A percentile compares a stretch with the other conserved stretches of the same genome.
These are phyloP conservation scores for Silene vulgaris DNA, from an alignment of 179 eudicot species.

Conservation along the genomic window DNA sequence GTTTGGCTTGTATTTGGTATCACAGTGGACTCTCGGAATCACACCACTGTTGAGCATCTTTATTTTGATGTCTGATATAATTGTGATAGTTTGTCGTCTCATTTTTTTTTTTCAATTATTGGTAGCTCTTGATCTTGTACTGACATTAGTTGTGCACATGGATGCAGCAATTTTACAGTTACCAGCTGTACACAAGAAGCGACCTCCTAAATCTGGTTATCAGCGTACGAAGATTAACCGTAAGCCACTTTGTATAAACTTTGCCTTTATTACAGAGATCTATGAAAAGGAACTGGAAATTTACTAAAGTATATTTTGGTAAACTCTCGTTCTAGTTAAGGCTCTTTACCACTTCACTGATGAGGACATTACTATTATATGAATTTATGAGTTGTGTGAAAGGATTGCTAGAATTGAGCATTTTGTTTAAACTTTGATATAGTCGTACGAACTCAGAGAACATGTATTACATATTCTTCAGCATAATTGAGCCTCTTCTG, in stretches of 20 bases:
- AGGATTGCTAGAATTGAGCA: not conserved
- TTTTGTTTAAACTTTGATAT: not conserved
- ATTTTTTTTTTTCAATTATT: not conserved
- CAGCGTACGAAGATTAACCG: conserved; percentile 73
- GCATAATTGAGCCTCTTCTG: not conserved
- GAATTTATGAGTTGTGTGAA: conserved; percentile 8
- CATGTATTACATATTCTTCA: conserved; percentile 11
- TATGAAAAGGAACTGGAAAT: conserved; percentile 8
- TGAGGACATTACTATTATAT: not conserved
- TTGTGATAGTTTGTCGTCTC: conserved; percentile 3
- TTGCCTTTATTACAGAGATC: not conserved
- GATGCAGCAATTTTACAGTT: conserved; percentile 92
- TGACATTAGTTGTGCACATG: conserved; percentile 24
- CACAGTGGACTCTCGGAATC: not conserved
- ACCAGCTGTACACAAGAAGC: conserved; percentile 76
- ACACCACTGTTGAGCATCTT: not conserved
- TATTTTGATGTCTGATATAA: not conserved
- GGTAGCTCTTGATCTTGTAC: conserved; percentile 13
- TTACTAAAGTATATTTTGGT: not conserved
- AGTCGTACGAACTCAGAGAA: not conserved
- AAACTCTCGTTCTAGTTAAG: conserved; percentile 7
- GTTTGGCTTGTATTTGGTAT: not conserved
- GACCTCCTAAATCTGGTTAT: conserved; percentile 81
- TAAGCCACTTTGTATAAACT: conserved; percentile 35
- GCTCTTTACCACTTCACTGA: not conserved